phyloP scores from a whole-genome alignment of 2,329 filamentous ascomycete species.

The Aspergillus pseudoterreus region DNA sequence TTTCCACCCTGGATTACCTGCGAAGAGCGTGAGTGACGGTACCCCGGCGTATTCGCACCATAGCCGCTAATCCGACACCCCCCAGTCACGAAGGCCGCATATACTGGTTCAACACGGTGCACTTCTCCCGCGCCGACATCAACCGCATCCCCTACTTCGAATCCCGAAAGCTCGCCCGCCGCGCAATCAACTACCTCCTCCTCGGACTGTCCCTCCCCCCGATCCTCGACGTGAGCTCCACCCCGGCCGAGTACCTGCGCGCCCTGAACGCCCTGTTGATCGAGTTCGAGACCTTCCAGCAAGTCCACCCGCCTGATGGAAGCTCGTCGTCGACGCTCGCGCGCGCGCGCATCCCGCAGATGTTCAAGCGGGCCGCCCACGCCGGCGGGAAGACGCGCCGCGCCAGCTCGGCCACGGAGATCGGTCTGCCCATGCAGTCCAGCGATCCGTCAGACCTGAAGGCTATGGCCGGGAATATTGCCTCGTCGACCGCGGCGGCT shows the following conservation, averaged over 20 bases:
- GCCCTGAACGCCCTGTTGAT: slow-evolving; percentile 78
- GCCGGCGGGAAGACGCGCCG: slow-evolving; percentile 56
- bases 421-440: slow-evolving; percentile 52
- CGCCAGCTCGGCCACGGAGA: slow-evolving; percentile 58
- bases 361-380: slow-evolving; percentile 67
- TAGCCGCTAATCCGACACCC: slow-evolving; percentile 10
- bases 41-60: background rate
- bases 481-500: slow-evolving; percentile 34
- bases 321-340: slow-evolving; percentile 65
- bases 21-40: slow-evolving; percentile 71
- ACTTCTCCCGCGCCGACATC: slow-evolving; percentile 81
- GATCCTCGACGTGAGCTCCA: slow-evolving; percentile 78
- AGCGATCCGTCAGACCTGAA: slow-evolving; percentile 48
- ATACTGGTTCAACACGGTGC: slow-evolving; percentile 97
- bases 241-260: slow-evolving; percentile 78
- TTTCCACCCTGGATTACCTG: slow-evolving; percentile 89
- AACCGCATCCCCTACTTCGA: slow-evolving; percentile 82
- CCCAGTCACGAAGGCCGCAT: slow-evolving; percentile 83
- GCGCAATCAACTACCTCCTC: slow-evolving; percentile 89
- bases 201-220: slow-evolving; percentile 87
- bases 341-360: slow-evolving; percentile 74
- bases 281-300: slow-evolving; percentile 93
- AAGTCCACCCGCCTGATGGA: slow-evolving; percentile 76
- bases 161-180: slow-evolving; percentile 74
- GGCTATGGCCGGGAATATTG: slow-evolving; percentile 38